These are phyloP conservation scores for Penicillium sp. DNA, from an alignment of 2,329 filamentous ascomycete genomes.

Conservation along the genomic window DNA sequence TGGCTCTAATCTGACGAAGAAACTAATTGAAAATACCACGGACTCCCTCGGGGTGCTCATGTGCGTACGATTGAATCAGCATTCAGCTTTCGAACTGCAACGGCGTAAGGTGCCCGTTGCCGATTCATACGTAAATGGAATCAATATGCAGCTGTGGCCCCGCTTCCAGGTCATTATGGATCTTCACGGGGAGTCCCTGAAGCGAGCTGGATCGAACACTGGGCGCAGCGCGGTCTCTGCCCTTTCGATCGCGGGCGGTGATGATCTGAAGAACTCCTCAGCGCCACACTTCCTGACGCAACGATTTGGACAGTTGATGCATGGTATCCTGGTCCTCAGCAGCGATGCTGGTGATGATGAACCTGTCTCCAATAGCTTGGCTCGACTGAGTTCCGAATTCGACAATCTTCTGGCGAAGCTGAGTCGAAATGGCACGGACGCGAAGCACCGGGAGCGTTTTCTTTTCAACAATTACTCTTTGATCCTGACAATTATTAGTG, in stretches of 20 bases:
- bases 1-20: slow-evolving; percentile 75
- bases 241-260: slow-evolving; percentile 56
- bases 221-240: slow-evolving; percentile 57
- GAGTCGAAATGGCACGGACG: slow-evolving; percentile 75
- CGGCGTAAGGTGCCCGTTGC: slow-evolving; percentile 85
- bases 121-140: slow-evolving; percentile 91
- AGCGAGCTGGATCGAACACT: slow-evolving; percentile 56
- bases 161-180: slow-evolving; percentile 94
- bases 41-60: slow-evolving; percentile 86
- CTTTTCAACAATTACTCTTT: slow-evolving; percentile 96
- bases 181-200: slow-evolving; percentile 85
- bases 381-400: slow-evolving; percentile 76
- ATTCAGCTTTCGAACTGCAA: slow-evolving; percentile 91
- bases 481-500: slow-evolving; percentile 88
- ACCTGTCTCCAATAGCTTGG: slow-evolving; percentile 80
- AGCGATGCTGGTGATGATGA: slow-evolving; percentile 94
- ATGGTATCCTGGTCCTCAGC: slow-evolving; percentile 81
- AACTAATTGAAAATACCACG: slow-evolving; percentile 74
- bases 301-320: slow-evolving; percentile 89
- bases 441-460: slow-evolving; percentile 82
- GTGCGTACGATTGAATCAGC: slow-evolving; percentile 92
- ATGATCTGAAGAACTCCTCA: slow-evolving; percentile 47
- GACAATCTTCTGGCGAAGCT: slow-evolving; percentile 81
- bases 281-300: slow-evolving; percentile 93
- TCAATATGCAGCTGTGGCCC: slow-evolving; percentile 95